Conservation (phyloP, 2,329 filamentous ascomycete genomes). For the Fusarium fujikuroi region DNA sequence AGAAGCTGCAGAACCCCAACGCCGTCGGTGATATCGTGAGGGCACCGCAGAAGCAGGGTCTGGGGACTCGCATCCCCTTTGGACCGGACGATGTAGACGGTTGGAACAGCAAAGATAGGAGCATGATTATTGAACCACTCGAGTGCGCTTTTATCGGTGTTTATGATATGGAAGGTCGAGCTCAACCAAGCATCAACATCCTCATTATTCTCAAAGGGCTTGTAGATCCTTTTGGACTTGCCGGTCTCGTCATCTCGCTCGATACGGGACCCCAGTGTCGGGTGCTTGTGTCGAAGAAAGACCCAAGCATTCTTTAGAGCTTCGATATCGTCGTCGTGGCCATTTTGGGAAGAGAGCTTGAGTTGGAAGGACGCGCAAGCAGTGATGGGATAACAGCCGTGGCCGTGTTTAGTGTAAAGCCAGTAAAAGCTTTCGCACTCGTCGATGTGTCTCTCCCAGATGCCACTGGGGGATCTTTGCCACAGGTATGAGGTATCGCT, state of each 20-base stretch:
- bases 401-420: neutral
- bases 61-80: neutral
- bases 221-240: neutral
- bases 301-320: neutral
- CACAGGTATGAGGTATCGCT: neutral
- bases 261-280: neutral
- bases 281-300: neutral
- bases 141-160: neutral
- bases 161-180: neutral
- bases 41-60: neutral
- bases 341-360: accelerated
- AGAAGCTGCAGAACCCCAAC: neutral
- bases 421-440: conserved; percentile 2
- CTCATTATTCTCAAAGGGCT: accelerated
- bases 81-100: neutral
- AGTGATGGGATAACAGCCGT: neutral
- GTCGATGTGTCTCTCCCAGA: neutral
- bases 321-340: accelerated
- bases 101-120: neutral
- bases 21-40: neutral
- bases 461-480: accelerated
- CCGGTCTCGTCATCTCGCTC: neutral
- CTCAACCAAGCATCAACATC: neutral
- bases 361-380: neutral
- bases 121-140: neutral